phyloP scores from a whole-genome alignment of 2,329 filamentous ascomycete species.

The Aspergillus proliferans region DNA sequence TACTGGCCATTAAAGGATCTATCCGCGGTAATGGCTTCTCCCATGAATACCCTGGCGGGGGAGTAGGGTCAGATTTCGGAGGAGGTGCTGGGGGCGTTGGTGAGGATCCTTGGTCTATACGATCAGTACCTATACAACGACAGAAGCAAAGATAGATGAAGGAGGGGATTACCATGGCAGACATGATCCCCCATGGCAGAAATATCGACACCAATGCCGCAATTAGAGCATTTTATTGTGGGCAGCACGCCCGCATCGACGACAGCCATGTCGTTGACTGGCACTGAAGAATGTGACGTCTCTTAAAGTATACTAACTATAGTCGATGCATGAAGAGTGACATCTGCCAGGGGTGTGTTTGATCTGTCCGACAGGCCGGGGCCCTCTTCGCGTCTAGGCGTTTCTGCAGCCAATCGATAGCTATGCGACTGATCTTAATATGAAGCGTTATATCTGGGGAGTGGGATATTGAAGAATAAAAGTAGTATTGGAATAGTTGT shows the following conservation, averaged over 20 bases:
- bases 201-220: conserved; percentile 71
- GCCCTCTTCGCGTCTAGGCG: neutral
- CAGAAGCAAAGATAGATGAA: neutral
- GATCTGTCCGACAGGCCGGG: neutral
- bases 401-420: neutral
- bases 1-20: conserved; percentile 55
- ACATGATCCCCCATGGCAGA: conserved; percentile 79
- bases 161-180: conserved; percentile 43
- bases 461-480: neutral
- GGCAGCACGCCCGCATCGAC: conserved; percentile 66
- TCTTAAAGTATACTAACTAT: neutral
- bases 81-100: conserved; percentile 20
- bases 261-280: conserved; percentile 31
- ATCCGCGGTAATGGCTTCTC: conserved; percentile 47
- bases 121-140: conserved; percentile 1
- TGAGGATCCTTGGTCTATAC: conserved; percentile 4
- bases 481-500: neutral
- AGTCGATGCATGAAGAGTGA: neutral
- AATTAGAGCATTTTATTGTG: conserved; percentile 81
- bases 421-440: neutral
- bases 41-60: neutral
- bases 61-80: conserved; percentile 16
- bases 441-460: neutral
- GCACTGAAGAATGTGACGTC: conserved; percentile 40
- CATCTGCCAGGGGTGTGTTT: neutral